Percentiles rank a stretch among this genome's conserved stretches.
Conservation (phyloP, 2,329 filamentous ascomycete species). For the Fusarium buxicola region DNA sequence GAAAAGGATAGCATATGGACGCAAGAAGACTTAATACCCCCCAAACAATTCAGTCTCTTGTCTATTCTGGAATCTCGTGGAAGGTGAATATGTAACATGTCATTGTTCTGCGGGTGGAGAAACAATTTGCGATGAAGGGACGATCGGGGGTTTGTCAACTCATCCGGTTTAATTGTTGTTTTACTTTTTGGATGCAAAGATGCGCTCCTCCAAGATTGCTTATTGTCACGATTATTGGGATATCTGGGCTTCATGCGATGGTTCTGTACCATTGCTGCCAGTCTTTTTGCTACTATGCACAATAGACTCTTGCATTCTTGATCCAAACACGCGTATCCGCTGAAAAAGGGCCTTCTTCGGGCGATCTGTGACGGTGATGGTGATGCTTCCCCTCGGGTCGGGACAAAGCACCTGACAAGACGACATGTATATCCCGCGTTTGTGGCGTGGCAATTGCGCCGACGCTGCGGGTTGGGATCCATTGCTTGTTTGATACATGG, state of each 20-base stretch:
- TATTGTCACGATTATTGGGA: constrained; percentile 17
- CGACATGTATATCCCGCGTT: constrained; percentile 4
- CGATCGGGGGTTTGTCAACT: constrained; percentile 28
- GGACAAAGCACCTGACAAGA: no score
- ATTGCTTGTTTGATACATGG: constrained; percentile 10
- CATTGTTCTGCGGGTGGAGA: constrained; percentile 12
- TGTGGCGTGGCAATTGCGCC: constrained; percentile 21
- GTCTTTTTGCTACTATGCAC: constrained; percentile 26
- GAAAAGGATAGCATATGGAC: constrained; percentile 25
- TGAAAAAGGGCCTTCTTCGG: constrained; percentile 29
- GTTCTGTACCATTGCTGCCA: constrained; percentile 5
- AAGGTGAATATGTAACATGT: constrained; percentile 17
- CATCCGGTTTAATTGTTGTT: constrained; percentile 14
- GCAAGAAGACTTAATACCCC: constrained; percentile 37
- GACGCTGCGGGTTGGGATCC: constrained; percentile 12
- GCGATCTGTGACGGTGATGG: neutral
- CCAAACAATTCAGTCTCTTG: constrained; percentile 27
- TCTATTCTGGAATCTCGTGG: constrained; percentile 22
- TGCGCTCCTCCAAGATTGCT: constrained; percentile 24
- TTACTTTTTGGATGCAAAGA: constrained; percentile 27
- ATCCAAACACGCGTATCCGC: constrained; percentile 6
- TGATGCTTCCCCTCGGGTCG: constrained; percentile 8
- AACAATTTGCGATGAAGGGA: constrained; percentile 31
- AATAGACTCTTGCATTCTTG: constrained; percentile 31
- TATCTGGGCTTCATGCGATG: constrained; percentile 19